Evolutionary conservation across 495 filamentous ascomycete species (phyloP).

Genomic region (Talaromyces borbonicus): DNA sequence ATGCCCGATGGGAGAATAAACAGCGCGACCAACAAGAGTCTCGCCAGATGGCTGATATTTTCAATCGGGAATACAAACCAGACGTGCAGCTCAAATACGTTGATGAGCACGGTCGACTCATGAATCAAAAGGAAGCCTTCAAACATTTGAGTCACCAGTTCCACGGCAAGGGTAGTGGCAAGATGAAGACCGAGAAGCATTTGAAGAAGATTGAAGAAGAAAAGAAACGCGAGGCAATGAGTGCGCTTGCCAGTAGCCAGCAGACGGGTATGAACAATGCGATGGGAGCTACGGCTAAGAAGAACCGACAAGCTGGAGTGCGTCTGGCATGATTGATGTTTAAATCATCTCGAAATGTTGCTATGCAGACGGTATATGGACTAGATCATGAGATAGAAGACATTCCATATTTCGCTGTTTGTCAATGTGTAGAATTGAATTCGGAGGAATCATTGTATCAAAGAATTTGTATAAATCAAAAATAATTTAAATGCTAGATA

Average conservation of each 20-base stretch:
- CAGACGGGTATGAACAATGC: slow-evolving; percentile 76
- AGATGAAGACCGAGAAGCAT: slow-evolving; percentile 95
- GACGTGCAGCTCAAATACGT: slow-evolving; percentile 82
- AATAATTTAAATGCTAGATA: slow-evolving; percentile 8
- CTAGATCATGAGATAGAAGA: neutral
- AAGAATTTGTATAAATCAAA: neutral
- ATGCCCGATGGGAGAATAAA: slow-evolving; percentile 77
- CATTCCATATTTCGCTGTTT: too few species aligned
- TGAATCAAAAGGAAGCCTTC: slow-evolving; percentile 94
- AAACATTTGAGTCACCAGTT: slow-evolving; percentile 92
- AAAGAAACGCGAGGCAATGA: slow-evolving; percentile 74
- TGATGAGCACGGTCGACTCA: slow-evolving; percentile 72
- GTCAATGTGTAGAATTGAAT: neutral
- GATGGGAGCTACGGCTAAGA: slow-evolving; percentile 62
- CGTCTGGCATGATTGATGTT: slow-evolving; percentile 50
- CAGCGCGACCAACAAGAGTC: slow-evolving; percentile 74
- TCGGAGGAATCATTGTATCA: neutral
- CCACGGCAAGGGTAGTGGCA: slow-evolving; percentile 94
- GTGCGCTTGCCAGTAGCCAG: slow-evolving; percentile 69
- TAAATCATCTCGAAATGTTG: neutral
- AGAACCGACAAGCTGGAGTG: slow-evolving; percentile 82
- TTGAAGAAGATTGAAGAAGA: slow-evolving; percentile 97
- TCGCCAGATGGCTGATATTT: slow-evolving; percentile 70
- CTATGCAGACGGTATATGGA: slow-evolving; percentile 10
- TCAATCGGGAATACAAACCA: slow-evolving; percentile 79